Evolutionary conservation across 2,329 filamentous ascomycete species (phyloP).

Genomic region (Drechslerella stenobrocha): DNA sequence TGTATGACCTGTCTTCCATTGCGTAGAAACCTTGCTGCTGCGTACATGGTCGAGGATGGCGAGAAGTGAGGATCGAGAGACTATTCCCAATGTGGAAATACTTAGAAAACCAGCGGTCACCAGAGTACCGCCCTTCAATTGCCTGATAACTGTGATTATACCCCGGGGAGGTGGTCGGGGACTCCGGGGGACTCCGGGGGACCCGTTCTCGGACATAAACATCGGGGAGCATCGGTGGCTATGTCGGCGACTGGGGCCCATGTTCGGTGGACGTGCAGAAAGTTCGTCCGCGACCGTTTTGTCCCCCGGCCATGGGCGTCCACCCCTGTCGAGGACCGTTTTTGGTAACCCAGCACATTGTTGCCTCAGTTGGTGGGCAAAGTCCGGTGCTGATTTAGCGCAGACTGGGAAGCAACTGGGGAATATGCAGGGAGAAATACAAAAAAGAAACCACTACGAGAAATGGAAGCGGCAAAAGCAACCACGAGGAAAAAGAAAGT

Average conservation of each 20-base stretch:
- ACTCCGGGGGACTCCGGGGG: background rate
- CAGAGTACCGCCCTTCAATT: slow-evolving; percentile 6
- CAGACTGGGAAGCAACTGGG: slow-evolving; percentile 15
- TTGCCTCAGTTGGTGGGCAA: slow-evolving; percentile 22
- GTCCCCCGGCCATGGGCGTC: slow-evolving; percentile 23
- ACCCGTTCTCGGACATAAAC: slow-evolving; percentile 2
- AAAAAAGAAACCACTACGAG: slow-evolving; percentile 12
- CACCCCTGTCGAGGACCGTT: slow-evolving; percentile 11
- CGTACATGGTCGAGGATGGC: background rate
- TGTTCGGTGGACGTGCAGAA: slow-evolving; percentile 21
- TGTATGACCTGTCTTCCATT: slow-evolving; percentile 20
- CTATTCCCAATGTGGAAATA: slow-evolving; percentile 36
- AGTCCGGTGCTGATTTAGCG: slow-evolving; percentile 18
- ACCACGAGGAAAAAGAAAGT: slow-evolving; percentile 6
- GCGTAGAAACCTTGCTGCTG: slow-evolving; percentile 1
- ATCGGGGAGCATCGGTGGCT: background rate
- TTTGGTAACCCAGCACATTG: slow-evolving; percentile 26
- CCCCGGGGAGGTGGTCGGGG: too few species aligned
- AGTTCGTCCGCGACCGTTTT: slow-evolving; percentile 3
- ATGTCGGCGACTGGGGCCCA: slow-evolving; percentile 6
- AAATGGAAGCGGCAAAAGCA: slow-evolving; percentile 17
- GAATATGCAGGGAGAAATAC: slow-evolving; percentile 9
- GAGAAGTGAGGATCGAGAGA: background rate
- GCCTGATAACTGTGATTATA: too few species aligned
- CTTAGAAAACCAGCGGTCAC: slow-evolving; percentile 17